Conservation (phyloP, 306 rosid species). For the Chamaecrista fasciculata region DNA sequence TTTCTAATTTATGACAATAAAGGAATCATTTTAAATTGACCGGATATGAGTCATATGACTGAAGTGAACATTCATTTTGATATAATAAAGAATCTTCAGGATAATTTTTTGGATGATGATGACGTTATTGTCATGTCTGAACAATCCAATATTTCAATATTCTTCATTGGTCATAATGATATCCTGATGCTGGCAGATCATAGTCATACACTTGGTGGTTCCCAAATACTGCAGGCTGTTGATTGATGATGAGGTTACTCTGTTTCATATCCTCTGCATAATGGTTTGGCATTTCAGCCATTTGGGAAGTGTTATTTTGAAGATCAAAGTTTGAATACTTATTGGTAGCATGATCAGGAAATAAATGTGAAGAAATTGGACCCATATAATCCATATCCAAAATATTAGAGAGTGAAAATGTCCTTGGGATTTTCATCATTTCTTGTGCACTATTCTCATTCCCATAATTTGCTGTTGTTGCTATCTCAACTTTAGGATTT, state of each 20-base stretch:
- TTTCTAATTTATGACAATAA: too few species aligned
- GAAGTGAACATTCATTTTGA: too few species aligned
- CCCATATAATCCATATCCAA: slow-evolving; percentile 74
- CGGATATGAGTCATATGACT: too few species aligned
- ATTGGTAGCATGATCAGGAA: slow-evolving; percentile 53
- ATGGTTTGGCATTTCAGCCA: slow-evolving; percentile 34
- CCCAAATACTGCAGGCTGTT: slow-evolving; percentile 35
- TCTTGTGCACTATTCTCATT: slow-evolving; percentile 38
- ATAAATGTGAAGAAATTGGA: slow-evolving; percentile 68
- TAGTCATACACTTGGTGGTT: slow-evolving; percentile 43
- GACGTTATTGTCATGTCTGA: slow-evolving; percentile 23
- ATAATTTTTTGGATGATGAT: slow-evolving; percentile 16
- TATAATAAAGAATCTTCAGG: slow-evolving; percentile 13
- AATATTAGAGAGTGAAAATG: slow-evolving; percentile 58
- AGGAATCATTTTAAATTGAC: too few species aligned
- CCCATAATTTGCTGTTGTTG: slow-evolving; percentile 25
- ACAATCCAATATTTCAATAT: slow-evolving; percentile 15
- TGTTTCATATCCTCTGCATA: slow-evolving; percentile 40
- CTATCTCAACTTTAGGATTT: slow-evolving; percentile 36
- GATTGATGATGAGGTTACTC: slow-evolving; percentile 28
- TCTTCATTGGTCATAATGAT: slow-evolving; percentile 29
- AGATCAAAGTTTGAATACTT: slow-evolving; percentile 46
- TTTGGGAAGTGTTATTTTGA: slow-evolving; percentile 34
- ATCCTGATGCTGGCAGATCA: slow-evolving; percentile 27
- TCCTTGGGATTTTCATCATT: slow-evolving; percentile 68